Evolutionary conservation across 2,329 filamentous ascomycete species (phyloP), one percentile per base, ranked within the genome.

Genomic region (Sphaceloma murrayae): DNA sequence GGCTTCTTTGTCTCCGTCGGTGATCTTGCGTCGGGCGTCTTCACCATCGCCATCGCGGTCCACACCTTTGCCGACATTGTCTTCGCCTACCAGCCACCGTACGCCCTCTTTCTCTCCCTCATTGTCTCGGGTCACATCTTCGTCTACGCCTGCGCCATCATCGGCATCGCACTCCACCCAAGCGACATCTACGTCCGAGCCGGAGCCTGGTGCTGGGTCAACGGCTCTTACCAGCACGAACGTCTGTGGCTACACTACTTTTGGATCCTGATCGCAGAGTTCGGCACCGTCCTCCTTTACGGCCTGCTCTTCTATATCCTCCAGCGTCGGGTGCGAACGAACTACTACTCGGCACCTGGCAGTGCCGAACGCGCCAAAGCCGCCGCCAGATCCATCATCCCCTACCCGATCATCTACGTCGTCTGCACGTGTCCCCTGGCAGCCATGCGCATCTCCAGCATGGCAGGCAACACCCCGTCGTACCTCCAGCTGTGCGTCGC

Each of bases 351-450:
- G 44, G 60, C 54, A 5, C 43, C 52, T 2, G 52, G 50, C 5
- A 56, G 61, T 38, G 59, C 59, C 18, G 51, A 57, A 21, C 59
- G 61, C 19, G 64, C 63, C 18, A 52, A 55, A 13, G 55, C 53
- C 8, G 67, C 68, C 11, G 59, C 67, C 4, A 63, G 74, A 8
- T 77, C 81, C 51, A 72, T 74, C 67, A 60, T 82, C 22, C 67
- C 78, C 7, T 83, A 84, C 48, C 80, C 79, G 0, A 56, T 80
- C 51, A 77, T 83, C 49, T 82, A 82, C 56, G 69, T 80, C 2
- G 56, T 80, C 22, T 82, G 78, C 58, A 83, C 79, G 0, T 66
- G 77, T 0, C 79, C 80, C 0, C 66, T 83, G 1, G 78, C 79
- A 2, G 66, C 73, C 0, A 75, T 77, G 4, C 75, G 79, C 49